Evolutionary conservation across 2,329 filamentous ascomycete species (phyloP), one percentile per base, ranked within the genome.

Genomic region (Aspergillus sp.): DNA sequence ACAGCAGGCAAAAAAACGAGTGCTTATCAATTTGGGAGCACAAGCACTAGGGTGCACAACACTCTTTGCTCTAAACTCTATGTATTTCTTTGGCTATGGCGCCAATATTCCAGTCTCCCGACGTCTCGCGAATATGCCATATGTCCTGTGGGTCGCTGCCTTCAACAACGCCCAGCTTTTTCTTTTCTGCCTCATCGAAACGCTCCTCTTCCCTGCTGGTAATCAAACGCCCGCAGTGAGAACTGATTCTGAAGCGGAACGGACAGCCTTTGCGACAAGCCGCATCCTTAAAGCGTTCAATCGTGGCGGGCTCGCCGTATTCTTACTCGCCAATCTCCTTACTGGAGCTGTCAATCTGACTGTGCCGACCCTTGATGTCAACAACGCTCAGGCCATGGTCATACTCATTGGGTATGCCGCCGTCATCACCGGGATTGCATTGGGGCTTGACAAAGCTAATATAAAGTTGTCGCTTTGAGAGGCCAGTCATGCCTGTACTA

Each of bases 301-400:
- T 74, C 85, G 90, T 57, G 97, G 97, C 70, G 93, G 95, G 0
- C 81, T 99, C 51, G 87, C 87, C 0, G 78, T 98, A 0, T 99
- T 99, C 73, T 77, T 99, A 61, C 72, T 93, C 43, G 93, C 95
- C 2, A 99, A 99, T 73, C 77, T 99, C 51, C 77, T 97, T 64
- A 99, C 95, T 0, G 95, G 95, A 0, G 73, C 92, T 17, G 89
- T 98, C 57, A 99, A 99, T 75, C 82, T 99, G 83, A 91, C 89
- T 4, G 77, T 98, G 58, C 89, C 89, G 45, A 99, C 95, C 3
- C 78, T 98, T 66, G 85, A 94, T 73, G 87, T 90, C 65, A 83
- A 82, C 4, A 85, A 86, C 8, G 69, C 84, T 3, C 76, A 80
- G 59, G 87, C 93, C 0, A 91, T 97, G 87, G 88, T 76, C 0